Base-by-base conservation (phyloP, 306 rosid genomes). In the Acacia melanoxylon region DNA sequence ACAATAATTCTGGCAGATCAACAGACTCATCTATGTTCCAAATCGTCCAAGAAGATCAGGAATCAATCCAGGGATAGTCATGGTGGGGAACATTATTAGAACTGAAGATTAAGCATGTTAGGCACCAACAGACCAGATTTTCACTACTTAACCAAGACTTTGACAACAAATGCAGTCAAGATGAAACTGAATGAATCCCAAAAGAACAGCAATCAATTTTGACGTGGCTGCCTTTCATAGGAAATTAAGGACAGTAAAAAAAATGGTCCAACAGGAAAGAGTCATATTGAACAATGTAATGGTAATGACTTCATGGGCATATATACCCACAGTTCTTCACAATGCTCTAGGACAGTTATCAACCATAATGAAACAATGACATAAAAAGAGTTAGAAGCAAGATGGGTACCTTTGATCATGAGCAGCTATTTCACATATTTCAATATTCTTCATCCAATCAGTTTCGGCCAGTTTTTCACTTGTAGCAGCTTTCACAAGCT, bases 361-460 rank as follows among this genome's bases (percentile, higher is more conserved):
- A 65, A 81, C 69, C 68, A 63, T 20, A 82, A 82, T 65, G 81
- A 46, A 82, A 46, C 51, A 75, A 52, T 40, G 68, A 25, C 37
- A 9, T 37, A 41, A 17, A 65, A 66, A 58, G 40, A 68, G 25
- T 25, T 4, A 73, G 80, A 45, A 80, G 79, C 59, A 42, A 52
- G 42, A 42, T 4, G 54, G 19, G 45, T 85, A 95, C 98, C 98
- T 95, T 78, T 80, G 92, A 89, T 95, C 97, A 61, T 20, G 90
- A 83, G 97, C 94, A 76, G 93, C 97, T 84, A 91, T 78, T 88
- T 93, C 99, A 67, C 99, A 93, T 24, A 95, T 91, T 83, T 91
- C 88, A 87, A 95, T 95, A 84, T 93, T 95, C 83, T 91, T 93
- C 24, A 75, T 70, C 99, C 99, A 95, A 86, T 95, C 98, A 62